Base-by-base conservation (phyloP, 1,284 basidiomycete species). In the Sanghuangporus weigelae region DNA sequence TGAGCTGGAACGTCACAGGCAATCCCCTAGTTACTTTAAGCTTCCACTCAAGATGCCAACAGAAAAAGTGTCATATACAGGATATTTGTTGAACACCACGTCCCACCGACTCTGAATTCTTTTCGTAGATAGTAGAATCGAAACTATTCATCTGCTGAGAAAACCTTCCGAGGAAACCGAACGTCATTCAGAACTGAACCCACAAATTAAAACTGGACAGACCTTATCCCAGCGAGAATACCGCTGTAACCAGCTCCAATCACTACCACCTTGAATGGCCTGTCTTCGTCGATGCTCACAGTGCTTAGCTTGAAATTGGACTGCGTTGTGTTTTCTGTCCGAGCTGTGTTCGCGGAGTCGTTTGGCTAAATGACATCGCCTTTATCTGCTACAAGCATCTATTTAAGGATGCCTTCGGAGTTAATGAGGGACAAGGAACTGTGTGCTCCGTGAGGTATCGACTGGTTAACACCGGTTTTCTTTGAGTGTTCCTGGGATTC, bases 1-100 rank as follows among this genome's bases (percentile, higher is more conserved):
- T 84, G 83, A 11, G 83, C 78, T 11, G 83, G 84, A 35, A 84
- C 78, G 67, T 86, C 84, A 67, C 84, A 86, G n/a, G 79, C 77
- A 4, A 86, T 67, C 50, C 84, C 84, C 78, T 78, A 66, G 5
- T 55, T 10, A 3, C 23, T n/a, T 55, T 55, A 8, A 55, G n/a
- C 36, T 16, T n/a, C 16, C 11, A 6, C 10, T n/a, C 14, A 11
- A 19, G 50, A 19, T 51, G 21, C 50, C 19, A n/a, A n/a, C n/a
- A 31, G 3, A 51, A 11, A 16, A 12, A 31, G 53, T 3, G n/a
- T 2, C 11, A 73, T 69, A 51, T 51, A 71, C 69, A 21, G 77
- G 75, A 58, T 78, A 78, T 50, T 68, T 71, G 59, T 77, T 78
- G 71, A 70, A 66, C 69, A 75, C 85, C 85, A 87, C 1, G 84